Evolutionary conservation across 1,284 basidiomycete genomes (phyloP).

Genomic region (Thelephora terrestris): DNA sequence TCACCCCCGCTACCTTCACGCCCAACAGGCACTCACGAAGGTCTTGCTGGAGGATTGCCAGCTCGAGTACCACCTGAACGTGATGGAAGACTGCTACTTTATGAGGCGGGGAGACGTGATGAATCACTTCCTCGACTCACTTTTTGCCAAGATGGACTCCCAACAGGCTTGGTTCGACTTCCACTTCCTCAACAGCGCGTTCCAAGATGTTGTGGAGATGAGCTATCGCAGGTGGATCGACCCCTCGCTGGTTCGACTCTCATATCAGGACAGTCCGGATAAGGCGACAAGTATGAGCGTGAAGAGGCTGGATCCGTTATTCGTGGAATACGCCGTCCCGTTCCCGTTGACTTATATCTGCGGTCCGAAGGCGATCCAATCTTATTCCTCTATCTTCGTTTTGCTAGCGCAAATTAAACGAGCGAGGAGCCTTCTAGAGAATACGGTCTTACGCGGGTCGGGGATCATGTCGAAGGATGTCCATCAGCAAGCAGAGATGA

Average conservation of each 20-base stretch:
- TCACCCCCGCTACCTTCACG: slow-evolving; percentile 44
- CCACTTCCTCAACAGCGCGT: slow-evolving; percentile 73
- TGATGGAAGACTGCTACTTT: slow-evolving; percentile 65
- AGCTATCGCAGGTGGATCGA: slow-evolving; percentile 51
- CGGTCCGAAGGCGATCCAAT: slow-evolving; percentile 43
- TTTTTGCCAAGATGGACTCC: slow-evolving; percentile 73
- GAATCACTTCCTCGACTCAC: slow-evolving; percentile 56
- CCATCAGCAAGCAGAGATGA: slow-evolving; percentile 34
- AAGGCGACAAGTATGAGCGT: slow-evolving; percentile 38
- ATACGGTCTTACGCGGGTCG: slow-evolving; percentile 47
- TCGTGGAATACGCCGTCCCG: slow-evolving; percentile 68
- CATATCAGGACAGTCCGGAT: slow-evolving; percentile 42
- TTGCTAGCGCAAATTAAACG: slow-evolving; percentile 68
- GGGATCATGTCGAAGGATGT: background rate
- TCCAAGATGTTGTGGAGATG: slow-evolving; percentile 55
- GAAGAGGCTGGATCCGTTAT: slow-evolving; percentile 53
- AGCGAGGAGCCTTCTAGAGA: slow-evolving; percentile 61
- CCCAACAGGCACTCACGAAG: slow-evolving; percentile 45
- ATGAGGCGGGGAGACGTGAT: slow-evolving; percentile 67
- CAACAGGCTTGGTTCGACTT: slow-evolving; percentile 71
- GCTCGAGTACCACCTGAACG: slow-evolving; percentile 56
- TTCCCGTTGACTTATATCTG: slow-evolving; percentile 80
- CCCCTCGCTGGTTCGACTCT: slow-evolving; percentile 62
- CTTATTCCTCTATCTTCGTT: slow-evolving; percentile 66
- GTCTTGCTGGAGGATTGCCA: slow-evolving; percentile 64